Conservation (phyloP, 2,329 filamentous ascomycete species). For the Fusarium algeriense region DNA sequence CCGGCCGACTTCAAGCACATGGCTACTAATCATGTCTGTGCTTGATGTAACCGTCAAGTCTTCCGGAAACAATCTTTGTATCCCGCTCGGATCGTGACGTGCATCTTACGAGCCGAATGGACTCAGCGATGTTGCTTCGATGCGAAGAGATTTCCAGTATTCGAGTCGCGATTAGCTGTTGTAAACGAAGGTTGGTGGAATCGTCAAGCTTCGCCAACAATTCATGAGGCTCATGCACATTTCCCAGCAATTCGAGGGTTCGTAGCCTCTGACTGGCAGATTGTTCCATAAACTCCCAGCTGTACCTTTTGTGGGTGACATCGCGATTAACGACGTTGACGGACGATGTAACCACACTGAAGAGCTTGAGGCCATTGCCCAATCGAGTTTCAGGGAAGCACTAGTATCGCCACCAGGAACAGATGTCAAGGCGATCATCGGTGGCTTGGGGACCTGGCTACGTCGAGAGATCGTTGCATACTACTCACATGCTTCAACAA, state of each 20-base stretch:
- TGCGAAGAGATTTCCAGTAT: conserved; percentile 4
- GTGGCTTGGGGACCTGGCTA: conserved; percentile 16
- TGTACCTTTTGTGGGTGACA: conserved; percentile 30
- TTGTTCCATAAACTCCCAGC: conserved; percentile 2
- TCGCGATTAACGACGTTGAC: conserved; percentile 16
- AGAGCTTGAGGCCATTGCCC: conserved; percentile 27
- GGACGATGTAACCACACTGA: conserved; percentile 36
- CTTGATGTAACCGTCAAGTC: conserved; percentile 17
- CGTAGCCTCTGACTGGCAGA: conserved; percentile 4
- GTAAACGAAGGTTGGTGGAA: background rate
- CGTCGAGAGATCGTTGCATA: conserved; percentile 21
- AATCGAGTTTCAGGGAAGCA: conserved; percentile 14
- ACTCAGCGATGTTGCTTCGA: background rate
- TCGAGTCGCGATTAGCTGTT: conserved; percentile 8
- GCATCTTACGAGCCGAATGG: conserved; percentile 24
- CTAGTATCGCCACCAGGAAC: conserved; percentile 38
- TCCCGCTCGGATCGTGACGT: conserved; percentile 33
- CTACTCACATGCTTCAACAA: conserved; percentile 15
- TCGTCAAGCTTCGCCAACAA: conserved; percentile 18
- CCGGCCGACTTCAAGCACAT: conserved; percentile 19
- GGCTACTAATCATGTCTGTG: conserved; percentile 8
- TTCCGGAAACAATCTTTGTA: conserved; percentile 23
- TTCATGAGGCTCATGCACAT: conserved; percentile 35
- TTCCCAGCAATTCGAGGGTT: conserved; percentile 21
- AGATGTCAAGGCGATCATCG: conserved; percentile 16